Percentiles rank a stretch among this genome's conserved stretches.
Evolutionary conservation across 495 filamentous ascomycete species (phyloP).

Genomic region (Pyrenula aspistea): DNA sequence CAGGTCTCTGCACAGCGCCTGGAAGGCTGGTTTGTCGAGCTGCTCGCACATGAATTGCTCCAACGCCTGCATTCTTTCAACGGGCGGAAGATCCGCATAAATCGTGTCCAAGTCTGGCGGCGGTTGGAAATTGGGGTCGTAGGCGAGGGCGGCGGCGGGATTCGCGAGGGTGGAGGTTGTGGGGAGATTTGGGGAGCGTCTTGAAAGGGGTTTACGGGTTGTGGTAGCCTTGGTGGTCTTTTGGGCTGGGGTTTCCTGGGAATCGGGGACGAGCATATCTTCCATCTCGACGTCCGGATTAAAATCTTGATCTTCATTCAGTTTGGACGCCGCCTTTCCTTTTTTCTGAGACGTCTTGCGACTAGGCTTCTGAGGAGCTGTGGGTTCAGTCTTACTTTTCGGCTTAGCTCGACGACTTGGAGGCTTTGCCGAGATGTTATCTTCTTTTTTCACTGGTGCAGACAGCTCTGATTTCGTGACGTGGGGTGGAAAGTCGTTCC

Average conservation of each 20-base stretch:
- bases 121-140: constrained; percentile 5
- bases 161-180: constrained; percentile 7
- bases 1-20: constrained; percentile 27
- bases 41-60: constrained; percentile 28
- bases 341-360: neutral
- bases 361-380: too few relatives aligned
- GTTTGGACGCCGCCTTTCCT: neutral
- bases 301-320: neutral
- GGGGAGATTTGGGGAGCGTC: constrained; percentile 1
- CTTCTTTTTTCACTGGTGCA: neutral
- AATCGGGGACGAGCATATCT: neutral
- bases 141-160: constrained; percentile 8
- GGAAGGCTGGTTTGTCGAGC: constrained; percentile 26
- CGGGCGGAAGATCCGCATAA: constrained; percentile 19
- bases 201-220: neutral
- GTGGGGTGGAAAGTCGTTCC: neutral
- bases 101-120: constrained; percentile 12
- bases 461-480: neutral
- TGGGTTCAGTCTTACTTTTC: neutral
- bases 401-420: neutral
- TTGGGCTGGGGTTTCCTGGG: constrained; percentile 1
- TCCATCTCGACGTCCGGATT: neutral
- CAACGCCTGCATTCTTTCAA: constrained; percentile 19
- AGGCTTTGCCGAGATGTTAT: neutral
- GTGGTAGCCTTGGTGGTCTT: neutral